Percentiles rank a stretch among this genome's conserved stretches.
Evolutionary conservation across 2,329 filamentous ascomycete species (phyloP).

Genomic region (Arthroderma sp.): DNA sequence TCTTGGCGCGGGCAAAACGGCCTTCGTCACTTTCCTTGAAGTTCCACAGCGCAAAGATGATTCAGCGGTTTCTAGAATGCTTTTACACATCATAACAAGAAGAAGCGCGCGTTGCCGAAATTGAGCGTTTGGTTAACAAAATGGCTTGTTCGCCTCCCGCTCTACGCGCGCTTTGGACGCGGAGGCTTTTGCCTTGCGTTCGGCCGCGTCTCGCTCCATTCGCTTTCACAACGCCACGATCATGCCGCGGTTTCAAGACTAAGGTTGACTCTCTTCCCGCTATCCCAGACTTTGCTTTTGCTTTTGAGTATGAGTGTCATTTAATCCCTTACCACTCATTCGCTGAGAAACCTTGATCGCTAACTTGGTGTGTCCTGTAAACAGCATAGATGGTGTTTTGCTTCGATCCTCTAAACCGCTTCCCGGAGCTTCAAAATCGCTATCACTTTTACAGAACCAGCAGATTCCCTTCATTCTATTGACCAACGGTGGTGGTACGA

Average conservation of each 20-base stretch:
- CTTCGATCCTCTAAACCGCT: constrained; percentile 68
- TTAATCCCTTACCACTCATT: neutral
- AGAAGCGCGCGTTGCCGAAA: too few relatives aligned
- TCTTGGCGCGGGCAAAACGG: too few relatives aligned
- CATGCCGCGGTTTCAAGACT: constrained; percentile 4
- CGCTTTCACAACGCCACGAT: neutral
- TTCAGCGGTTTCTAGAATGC: too few relatives aligned
- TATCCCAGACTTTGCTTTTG: constrained; percentile 30
- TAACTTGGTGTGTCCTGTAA: neutral
- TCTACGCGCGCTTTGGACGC: too few relatives aligned
- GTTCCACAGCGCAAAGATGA: too few relatives aligned
- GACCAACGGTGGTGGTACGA: constrained; percentile 86
- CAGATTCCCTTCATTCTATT: constrained; percentile 84
- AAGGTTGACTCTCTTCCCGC: neutral
- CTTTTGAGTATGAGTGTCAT: constrained; percentile 28
- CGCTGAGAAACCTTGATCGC: neutral
- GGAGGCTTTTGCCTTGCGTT: too few relatives aligned
- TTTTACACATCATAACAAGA: too few relatives aligned
- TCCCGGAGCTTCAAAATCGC: constrained; percentile 60
- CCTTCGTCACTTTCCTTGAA: too few relatives aligned
- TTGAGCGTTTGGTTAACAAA: too few relatives aligned
- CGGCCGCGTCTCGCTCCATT: neutral
- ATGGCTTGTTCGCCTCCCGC: too few relatives aligned
- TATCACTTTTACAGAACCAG: constrained; percentile 58
- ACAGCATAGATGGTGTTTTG: constrained; percentile 85